phyloP scores from a whole-genome alignment of 331 rosid genomes.

The Phaseolus coccineus region DNA sequence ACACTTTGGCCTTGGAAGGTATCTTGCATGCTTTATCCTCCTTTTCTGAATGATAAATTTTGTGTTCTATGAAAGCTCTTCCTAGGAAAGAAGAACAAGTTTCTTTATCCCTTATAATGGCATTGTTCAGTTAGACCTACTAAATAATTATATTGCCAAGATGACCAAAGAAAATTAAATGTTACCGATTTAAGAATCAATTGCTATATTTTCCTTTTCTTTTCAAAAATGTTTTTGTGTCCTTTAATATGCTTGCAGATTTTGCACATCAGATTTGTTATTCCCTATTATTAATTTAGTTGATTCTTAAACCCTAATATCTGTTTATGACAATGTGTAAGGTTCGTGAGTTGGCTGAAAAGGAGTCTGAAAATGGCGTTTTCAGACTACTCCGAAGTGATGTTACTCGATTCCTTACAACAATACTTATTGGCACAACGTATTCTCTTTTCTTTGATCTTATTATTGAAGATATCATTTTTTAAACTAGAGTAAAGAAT shows the following conservation, averaged over 20 bases:
- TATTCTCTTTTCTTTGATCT: slow-evolving; percentile 54
- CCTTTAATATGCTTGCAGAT: slow-evolving; percentile 1
- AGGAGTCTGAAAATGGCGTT: slow-evolving; percentile 94
- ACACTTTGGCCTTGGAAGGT: slow-evolving; percentile 99
- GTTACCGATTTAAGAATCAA: slow-evolving; percentile 14
- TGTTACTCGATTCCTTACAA: slow-evolving; percentile 95
- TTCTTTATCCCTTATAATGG: not conserved
- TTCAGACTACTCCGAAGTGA: slow-evolving; percentile 92
- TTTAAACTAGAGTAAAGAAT: slow-evolving; percentile 29
- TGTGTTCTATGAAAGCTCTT: slow-evolving; percentile 11
- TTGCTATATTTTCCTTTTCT: slow-evolving; percentile 28
- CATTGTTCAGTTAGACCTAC: slow-evolving; percentile 15
- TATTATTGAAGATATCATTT: slow-evolving; percentile 28
- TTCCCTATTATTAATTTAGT: slow-evolving; percentile 17
- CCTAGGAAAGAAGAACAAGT: not conserved
- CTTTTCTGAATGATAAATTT: slow-evolving; percentile 16
- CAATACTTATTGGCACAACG: slow-evolving; percentile 99
- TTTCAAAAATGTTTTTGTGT: not conserved
- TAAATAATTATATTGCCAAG: not conserved
- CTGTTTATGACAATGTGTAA: slow-evolving; percentile 47
- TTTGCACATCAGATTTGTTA: slow-evolving; percentile 21
- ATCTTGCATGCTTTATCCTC: slow-evolving; percentile 22
- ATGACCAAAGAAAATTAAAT: slow-evolving; percentile 25
- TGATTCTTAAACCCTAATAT: slow-evolving; percentile 37
- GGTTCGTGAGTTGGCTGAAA: slow-evolving; percentile 98